phyloP scores from a whole-genome alignment of 176 grass and related monocot genomes.

The Carex kokanica region DNA sequence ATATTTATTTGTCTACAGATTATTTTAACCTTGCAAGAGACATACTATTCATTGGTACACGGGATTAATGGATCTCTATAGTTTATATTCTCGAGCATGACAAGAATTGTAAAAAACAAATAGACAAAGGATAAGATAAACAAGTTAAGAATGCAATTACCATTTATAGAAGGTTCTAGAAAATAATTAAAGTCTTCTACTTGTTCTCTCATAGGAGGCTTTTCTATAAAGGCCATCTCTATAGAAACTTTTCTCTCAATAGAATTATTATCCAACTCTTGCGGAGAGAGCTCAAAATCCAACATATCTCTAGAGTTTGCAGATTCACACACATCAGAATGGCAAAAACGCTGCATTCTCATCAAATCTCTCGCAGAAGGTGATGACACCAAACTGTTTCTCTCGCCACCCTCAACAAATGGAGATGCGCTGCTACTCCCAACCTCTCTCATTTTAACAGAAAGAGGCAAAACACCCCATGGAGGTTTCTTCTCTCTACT shows the following conservation, averaged over 20 bases:
- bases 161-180: conserved; percentile 36
- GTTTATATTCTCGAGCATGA: background rate
- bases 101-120: conserved; percentile 4
- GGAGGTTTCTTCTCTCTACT: conserved; percentile 42
- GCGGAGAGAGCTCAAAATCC: conserved; percentile 22
- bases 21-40: background rate
- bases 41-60: background rate
- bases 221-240: conserved; percentile 49
- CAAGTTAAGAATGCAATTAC: background rate
- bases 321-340: conserved; percentile 48
- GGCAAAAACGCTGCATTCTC: conserved; percentile 61
- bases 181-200: conserved; percentile 28
- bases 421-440: conserved; percentile 31
- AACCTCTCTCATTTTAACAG: conserved; percentile 40
- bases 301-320: conserved; percentile 36
- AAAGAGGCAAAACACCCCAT: conserved; percentile 73
- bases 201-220: conserved; percentile 56
- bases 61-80: background rate
- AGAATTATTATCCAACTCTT: conserved; percentile 26
- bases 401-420: conserved; percentile 19
- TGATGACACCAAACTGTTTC: conserved; percentile 9
- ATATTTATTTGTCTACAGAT: conserved; percentile 12
- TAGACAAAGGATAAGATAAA: background rate
- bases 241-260: conserved; percentile 33
- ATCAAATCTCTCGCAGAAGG: conserved; percentile 87